phyloP scores from a whole-genome alignment of 1,284 basidiomycete species.

The Apiotrichum sp. region DNA sequence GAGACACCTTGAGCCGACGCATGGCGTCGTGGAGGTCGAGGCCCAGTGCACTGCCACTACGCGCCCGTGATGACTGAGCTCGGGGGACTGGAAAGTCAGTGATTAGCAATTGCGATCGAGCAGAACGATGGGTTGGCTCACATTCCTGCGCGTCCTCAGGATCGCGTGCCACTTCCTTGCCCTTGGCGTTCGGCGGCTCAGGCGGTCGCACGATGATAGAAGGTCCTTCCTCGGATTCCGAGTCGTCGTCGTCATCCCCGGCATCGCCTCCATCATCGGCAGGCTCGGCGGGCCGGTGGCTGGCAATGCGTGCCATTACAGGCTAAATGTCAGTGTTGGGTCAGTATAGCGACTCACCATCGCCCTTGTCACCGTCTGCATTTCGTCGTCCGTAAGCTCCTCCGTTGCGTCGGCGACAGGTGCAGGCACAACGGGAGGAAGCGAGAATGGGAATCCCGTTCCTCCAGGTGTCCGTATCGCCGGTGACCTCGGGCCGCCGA shows the following conservation, averaged over 20 bases:
- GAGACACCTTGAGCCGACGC: no score
- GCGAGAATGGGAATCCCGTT: neutral
- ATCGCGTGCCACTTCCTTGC: neutral
- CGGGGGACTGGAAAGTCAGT: neutral
- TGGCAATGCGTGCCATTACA: conserved; percentile 32
- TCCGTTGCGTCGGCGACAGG: neutral
- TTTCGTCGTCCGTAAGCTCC: conserved; percentile 32
- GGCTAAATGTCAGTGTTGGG: conserved; percentile 22
- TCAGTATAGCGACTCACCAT: conserved; percentile 34
- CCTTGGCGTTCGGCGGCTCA: neutral
- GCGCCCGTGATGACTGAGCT: neutral
- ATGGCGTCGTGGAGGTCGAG: no score
- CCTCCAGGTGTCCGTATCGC: neutral
- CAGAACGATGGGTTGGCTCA: neutral
- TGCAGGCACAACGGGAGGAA: neutral
- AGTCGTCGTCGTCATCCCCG: conserved; percentile 16
- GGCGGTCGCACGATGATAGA: neutral
- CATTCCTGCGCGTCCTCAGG: neutral
- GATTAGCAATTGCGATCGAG: neutral
- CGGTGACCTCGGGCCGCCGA: conserved; percentile 32
- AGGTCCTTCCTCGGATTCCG: conserved; percentile 7
- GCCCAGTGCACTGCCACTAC: neutral
- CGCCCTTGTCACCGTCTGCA: conserved; percentile 35
- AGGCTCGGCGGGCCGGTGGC: neutral
- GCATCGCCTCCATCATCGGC: conserved; percentile 30